phyloP scores from a whole-genome alignment of 495 filamentous ascomycete species.

The Neurospora sublineolata region DNA sequence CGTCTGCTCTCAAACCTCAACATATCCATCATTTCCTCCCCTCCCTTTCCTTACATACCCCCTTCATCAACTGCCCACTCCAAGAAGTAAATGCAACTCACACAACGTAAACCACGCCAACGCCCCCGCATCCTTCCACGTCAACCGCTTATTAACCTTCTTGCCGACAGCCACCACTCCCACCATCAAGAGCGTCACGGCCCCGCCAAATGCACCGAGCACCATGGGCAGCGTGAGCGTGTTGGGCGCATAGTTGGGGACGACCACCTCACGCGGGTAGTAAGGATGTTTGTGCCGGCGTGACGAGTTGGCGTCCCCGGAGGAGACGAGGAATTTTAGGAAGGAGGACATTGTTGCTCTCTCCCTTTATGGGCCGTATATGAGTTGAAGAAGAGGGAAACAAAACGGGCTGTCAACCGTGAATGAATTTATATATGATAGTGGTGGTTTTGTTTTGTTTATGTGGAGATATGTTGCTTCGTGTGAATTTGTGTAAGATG shows the following conservation, averaged over 20 bases:
- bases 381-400: neutral
- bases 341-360: neutral
- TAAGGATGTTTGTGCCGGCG: conserved; percentile 47
- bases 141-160: conserved; percentile 22
- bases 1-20: neutral
- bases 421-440: too few species aligned
- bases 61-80: neutral
- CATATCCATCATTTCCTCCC: neutral
- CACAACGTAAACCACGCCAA: conserved; percentile 52
- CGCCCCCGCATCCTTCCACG: conserved; percentile 30
- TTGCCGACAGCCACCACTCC: conserved; percentile 31
- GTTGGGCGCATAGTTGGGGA: conserved; percentile 49
- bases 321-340: neutral
- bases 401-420: neutral
- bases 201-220: conserved; percentile 34
- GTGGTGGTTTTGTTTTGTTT: neutral
- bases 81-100: conserved; percentile 9
- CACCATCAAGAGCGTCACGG: conserved; percentile 33
- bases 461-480: neutral
- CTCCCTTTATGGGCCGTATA: neutral
- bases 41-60: neutral
- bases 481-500: neutral
- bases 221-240: conserved; percentile 35
- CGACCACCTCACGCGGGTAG: conserved; percentile 50
- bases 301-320: neutral